These are phyloP conservation scores for Psilocybe tampanensis DNA, from an alignment of 768 basidiomycete genomes.

Conservation along the genomic window DNA sequence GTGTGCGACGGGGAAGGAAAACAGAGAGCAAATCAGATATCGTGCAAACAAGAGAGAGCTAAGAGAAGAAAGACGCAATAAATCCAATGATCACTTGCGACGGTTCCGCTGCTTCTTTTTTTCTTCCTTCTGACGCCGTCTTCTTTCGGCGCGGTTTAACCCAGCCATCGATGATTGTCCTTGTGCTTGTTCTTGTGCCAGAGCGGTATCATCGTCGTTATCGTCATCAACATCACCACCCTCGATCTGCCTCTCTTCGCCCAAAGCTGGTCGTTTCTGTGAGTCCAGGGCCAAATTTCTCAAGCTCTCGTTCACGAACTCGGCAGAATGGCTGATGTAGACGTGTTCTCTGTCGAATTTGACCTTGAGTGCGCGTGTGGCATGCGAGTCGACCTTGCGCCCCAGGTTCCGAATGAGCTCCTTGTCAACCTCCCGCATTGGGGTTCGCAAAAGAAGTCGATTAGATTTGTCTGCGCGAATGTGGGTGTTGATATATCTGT, in stretches of 20 bases:
- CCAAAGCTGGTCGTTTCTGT: neutral
- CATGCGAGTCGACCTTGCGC: conserved; percentile 6
- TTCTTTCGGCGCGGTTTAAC: conserved; percentile 19
- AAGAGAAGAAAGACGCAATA: neutral
- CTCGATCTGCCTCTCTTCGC: conserved; percentile 9
- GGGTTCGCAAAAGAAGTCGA: conserved; percentile 12
- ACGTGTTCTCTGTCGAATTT: conserved; percentile 19
- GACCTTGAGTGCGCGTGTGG: conserved; percentile 12
- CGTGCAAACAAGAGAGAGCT: no score
- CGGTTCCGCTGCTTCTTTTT: conserved; percentile 13
- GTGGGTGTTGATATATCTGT: conserved; percentile 21
- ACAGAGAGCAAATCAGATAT: no score
- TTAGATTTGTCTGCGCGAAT: conserved; percentile 20
- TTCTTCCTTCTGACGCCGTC: conserved; percentile 11
- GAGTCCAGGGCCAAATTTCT: neutral
- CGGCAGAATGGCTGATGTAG: conserved; percentile 15
- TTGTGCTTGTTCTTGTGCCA: no score
- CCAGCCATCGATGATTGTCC: neutral
- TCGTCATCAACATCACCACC: neutral
- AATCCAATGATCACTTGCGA: conserved; percentile 1
- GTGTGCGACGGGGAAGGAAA: no score
- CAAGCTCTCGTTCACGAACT: conserved; percentile 4
- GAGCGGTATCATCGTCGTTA: no score
- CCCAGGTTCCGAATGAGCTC: conserved; percentile 19
- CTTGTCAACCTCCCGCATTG: conserved; percentile 19